Percentiles rank a stretch among this genome's conserved stretches.
phyloP scores from a whole-genome alignment of 2,329 filamentous ascomycete species.

The Leptographium galeiforme region DNA sequence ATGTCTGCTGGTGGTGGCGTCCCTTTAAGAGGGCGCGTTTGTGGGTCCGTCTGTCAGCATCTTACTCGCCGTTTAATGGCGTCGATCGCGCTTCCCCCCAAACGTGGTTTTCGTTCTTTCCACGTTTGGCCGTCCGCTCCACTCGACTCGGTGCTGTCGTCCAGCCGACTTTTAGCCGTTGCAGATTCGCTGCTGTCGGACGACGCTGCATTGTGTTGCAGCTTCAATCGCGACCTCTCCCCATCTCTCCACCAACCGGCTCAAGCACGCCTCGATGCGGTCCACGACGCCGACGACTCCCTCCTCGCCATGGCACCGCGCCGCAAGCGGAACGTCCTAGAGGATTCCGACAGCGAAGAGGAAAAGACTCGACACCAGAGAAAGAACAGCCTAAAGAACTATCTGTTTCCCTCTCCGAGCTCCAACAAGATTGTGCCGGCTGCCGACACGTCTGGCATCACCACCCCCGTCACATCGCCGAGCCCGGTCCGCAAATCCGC shows the following conservation, averaged over 20 bases:
- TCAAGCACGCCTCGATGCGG: not conserved
- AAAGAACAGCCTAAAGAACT: conserved; percentile 36
- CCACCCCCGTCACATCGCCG: conserved; percentile 22
- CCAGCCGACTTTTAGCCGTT: too few species aligned
- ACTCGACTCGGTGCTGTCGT: too few species aligned
- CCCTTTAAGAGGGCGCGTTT: not conserved
- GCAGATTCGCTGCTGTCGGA: too few species aligned
- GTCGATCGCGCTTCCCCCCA: conserved; percentile 6
- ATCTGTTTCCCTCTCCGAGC: conserved; percentile 38
- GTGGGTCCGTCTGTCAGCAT: conserved; percentile 1
- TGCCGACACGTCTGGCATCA: conserved; percentile 15
- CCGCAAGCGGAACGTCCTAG: conserved; percentile 42
- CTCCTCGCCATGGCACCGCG: conserved; percentile 38
- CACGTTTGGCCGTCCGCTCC: too few species aligned
- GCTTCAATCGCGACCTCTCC: not conserved
- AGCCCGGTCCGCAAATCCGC: conserved; percentile 26
- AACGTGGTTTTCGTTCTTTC: not conserved
- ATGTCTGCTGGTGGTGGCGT: not conserved
- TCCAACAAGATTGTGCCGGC: conserved; percentile 19
- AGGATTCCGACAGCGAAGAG: conserved; percentile 36
- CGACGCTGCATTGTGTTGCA: too few species aligned
- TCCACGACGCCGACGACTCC: not conserved
- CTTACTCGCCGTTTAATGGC: not conserved
- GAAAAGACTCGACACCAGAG: conserved; percentile 22
- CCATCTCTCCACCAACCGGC: not conserved